These are phyloP conservation scores for Xylaria sp. DNA, from an alignment of 2,329 filamentous ascomycete species.

Conservation along the genomic window DNA sequence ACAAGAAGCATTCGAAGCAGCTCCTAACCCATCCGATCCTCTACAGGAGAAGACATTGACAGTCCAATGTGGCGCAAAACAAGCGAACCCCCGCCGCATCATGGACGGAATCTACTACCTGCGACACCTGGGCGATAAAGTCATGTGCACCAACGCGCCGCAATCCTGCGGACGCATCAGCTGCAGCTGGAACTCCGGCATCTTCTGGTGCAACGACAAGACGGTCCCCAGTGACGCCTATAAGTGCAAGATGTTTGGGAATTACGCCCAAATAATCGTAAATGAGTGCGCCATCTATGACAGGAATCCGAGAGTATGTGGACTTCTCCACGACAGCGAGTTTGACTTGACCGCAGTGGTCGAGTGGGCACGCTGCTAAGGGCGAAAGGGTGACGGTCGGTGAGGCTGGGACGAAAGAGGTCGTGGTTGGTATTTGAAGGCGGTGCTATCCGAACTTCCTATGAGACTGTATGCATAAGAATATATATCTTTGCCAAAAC, in stretches of 20 bases:
- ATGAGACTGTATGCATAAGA: neutral
- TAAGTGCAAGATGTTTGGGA: slow-evolving; percentile 19
- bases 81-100: neutral
- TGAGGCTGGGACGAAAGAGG: neutral
- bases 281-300: neutral
- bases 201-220: slow-evolving; percentile 21
- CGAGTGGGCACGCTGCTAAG: neutral
- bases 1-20: neutral
- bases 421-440: neutral
- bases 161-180: slow-evolving; percentile 23
- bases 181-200: slow-evolving; percentile 24
- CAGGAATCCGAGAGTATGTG: neutral
- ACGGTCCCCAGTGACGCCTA: neutral
- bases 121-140: neutral
- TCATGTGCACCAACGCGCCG: slow-evolving; percentile 9
- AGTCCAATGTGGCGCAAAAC: slow-evolving; percentile 4
- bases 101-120: slow-evolving; percentile 13
- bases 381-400: neutral
- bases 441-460: neutral
- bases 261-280: neutral
- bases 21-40: neutral
- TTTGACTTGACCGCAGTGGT: neutral
- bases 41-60: neutral
- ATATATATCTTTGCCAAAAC: neutral
- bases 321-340: neutral